Evolutionary conservation across 257 asterid genomes (phyloP).

Genomic region (Leonotis leonurus): DNA sequence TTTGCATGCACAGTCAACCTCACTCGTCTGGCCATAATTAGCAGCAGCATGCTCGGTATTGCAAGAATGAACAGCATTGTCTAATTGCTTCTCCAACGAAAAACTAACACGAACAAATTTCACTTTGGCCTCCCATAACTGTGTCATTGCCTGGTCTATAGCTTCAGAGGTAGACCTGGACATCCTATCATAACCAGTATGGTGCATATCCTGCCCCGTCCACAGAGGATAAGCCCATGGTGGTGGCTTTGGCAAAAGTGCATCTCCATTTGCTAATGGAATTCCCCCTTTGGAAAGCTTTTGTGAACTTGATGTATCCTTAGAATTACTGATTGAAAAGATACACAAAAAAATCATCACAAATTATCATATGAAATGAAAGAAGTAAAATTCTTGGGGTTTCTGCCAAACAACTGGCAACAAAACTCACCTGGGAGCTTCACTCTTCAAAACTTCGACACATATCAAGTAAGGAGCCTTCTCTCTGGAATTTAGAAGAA

Average conservation of each 20-base stretch:
- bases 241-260: conserved; percentile 88
- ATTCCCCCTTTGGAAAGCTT: conserved; percentile 97
- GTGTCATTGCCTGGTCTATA: conserved; percentile 96
- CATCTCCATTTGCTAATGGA: conserved; percentile 98
- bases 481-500: conserved; percentile 96
- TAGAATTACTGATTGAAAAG: conserved; percentile 46
- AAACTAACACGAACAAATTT: conserved; percentile 51
- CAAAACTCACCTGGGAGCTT: conserved; percentile 59
- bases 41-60: conserved; percentile 21
- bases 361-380: conserved; percentile 12
- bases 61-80: too few relatives aligned
- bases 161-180: conserved; percentile 94
- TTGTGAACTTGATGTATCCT: conserved; percentile 59
- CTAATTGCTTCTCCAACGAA: conserved; percentile 56
- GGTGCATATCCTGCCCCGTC: conserved; percentile 72
- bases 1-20: conserved; percentile 37
- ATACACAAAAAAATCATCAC: conserved; percentile 14
- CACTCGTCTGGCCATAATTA: conserved; percentile 31
- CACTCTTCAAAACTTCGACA: conserved; percentile 88
- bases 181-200: conserved; percentile 78
- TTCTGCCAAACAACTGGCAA: conserved; percentile 4
- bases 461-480: conserved; percentile 97
- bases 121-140: conserved; percentile 82
- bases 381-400: background rate
- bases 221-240: conserved; percentile 98